Evolutionary conservation across 345 rosid species (phyloP), one percentile per base, ranked within the genome.

Genomic region (Aquilaria malaccensis): DNA sequence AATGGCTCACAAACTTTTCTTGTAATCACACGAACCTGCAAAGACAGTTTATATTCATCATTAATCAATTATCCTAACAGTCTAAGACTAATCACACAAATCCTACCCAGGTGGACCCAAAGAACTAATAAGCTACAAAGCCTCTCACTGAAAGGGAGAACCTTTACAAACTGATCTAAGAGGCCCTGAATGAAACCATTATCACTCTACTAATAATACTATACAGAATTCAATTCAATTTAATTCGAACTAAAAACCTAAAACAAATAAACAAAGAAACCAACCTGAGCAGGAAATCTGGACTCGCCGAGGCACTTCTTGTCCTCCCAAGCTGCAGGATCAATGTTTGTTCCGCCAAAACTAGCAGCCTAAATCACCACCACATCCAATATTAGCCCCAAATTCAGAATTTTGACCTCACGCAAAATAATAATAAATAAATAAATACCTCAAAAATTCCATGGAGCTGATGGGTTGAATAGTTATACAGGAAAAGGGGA

Each of bases 291-390:
- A 59, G 99, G 99, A 69, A 95, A 95, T 1, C 99, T 85, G 0
- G 99, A 95, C 52, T 95, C 99, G 45, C 99, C 97, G 0, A 76
- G 74, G 67, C 87, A 83, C 68, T 95, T 95, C 81, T 95, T 95
- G 81, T 91, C 99, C 67, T 91, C 90, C 81, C 97, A 95, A 37
- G 99, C 99, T 10, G 76, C 64, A 2, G 97, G 87, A 66, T 95
- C 99, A 12, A 95, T 88, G 84, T 95, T 95, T 10, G 93, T 77
- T 62, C 99, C 98, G n/a, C 99, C 99, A 65, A 95, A 95, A 63
- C 98, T 75, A 13, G 96, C 87, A 46, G 99, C 97, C 96, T 88
- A 53, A 46, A 70, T 30, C 67, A 37, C 43, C 43, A 37, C 7
- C 43, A 37, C 7, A 9, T 37, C 7, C 43, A 3, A 37, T 9